These are phyloP conservation scores for Salvia hispanica DNA, from an alignment of 257 asterid species.

Conservation along the genomic window DNA sequence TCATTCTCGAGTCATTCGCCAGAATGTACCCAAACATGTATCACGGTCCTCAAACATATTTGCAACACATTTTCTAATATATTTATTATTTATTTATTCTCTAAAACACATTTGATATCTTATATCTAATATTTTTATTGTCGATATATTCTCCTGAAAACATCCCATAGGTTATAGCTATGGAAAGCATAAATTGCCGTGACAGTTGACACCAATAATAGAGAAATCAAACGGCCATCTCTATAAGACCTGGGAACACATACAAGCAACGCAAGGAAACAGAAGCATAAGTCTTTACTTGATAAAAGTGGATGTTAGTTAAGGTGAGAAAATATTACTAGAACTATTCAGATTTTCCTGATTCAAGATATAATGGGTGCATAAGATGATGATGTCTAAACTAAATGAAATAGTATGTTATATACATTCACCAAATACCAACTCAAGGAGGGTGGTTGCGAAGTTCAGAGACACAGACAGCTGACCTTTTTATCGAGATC, in stretches of 20 bases:
- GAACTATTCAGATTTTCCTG: too few species aligned
- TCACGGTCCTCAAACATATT: not conserved
- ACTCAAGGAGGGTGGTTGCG: not conserved
- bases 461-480: constrained; percentile 25
- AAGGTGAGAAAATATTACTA: not conserved
- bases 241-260: too few species aligned
- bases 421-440: not conserved
- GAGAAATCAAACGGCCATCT: too few species aligned
- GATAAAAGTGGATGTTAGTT: not conserved
- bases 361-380: constrained; percentile 1
- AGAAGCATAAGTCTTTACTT: too few species aligned
- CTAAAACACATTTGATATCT: not conserved
- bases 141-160: too few species aligned
- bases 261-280: too few species aligned
- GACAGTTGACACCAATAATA: too few species aligned
- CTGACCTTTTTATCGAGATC: constrained; percentile 90
- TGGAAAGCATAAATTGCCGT: too few species aligned
- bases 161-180: too few species aligned
- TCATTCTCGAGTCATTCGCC: not conserved
- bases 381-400: not conserved
- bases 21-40: not conserved
- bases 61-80: not conserved
- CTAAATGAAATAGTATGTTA: not conserved
- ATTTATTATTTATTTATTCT: too few species aligned
- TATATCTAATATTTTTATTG: too few species aligned